phyloP scores from a whole-genome alignment of 2,329 filamentous ascomycete genomes.

The Alternaria triticina region DNA sequence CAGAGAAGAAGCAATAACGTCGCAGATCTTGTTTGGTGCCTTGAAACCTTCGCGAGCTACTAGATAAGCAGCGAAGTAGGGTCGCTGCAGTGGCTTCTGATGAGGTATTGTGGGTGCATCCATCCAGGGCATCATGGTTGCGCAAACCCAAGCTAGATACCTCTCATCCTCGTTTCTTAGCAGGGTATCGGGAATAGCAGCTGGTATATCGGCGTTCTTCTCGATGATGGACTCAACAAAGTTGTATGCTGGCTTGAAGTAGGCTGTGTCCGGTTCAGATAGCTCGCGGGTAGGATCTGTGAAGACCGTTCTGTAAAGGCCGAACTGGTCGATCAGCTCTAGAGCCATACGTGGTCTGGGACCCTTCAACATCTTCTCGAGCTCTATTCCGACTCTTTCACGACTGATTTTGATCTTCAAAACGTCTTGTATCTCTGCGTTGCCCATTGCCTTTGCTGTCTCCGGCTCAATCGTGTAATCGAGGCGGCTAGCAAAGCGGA shows the following conservation, averaged over 20 bases:
- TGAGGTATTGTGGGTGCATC: conserved; percentile 58
- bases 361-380: conserved; percentile 87
- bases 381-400: conserved; percentile 83
- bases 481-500: conserved; percentile 88
- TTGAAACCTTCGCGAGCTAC: conserved; percentile 81
- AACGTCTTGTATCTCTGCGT: conserved; percentile 77
- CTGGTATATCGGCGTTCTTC: conserved; percentile 42
- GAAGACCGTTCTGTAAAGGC: conserved; percentile 76
- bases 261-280: conserved; percentile 62
- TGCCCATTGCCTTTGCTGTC: conserved; percentile 75
- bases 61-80: conserved; percentile 59
- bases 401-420: conserved; percentile 89
- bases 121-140: conserved; percentile 76
- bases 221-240: conserved; percentile 55
- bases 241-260: conserved; percentile 70
- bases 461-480: conserved; percentile 76
- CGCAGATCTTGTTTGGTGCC: conserved; percentile 75
- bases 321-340: conserved; percentile 69
- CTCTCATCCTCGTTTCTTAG: conserved; percentile 67
- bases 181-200: conserved; percentile 54
- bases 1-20: conserved; percentile 69
- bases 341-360: conserved; percentile 67
- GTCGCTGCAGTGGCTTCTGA: conserved; percentile 51
- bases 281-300: conserved; percentile 66
- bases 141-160: conserved; percentile 80